Conservation (phyloP, 129 eudicot species). For the Arctium lappa region DNA sequence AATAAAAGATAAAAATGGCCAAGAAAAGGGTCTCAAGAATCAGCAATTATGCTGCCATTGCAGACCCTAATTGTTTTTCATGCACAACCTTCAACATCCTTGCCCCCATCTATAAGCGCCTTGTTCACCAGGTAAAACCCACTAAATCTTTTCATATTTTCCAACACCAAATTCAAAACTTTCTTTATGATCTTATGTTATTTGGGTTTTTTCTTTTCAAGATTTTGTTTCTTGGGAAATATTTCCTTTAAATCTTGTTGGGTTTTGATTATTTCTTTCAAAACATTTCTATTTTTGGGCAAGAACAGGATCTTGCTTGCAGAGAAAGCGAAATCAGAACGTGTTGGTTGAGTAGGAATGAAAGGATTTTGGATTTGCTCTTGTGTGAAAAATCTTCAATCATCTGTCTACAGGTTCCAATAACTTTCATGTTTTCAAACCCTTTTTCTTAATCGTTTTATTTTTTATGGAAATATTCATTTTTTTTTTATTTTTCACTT, state of each 20-base stretch:
- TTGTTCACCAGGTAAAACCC: conserved; percentile 49
- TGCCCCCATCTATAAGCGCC: conserved; percentile 83
- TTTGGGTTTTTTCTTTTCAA: not conserved
- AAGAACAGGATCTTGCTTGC: conserved; percentile 51
- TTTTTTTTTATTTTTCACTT: not conserved
- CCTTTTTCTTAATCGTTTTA: not conserved
- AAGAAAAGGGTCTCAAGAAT: conserved; percentile 43
- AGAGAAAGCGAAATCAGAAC: conserved; percentile 66
- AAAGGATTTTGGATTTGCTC: conserved; percentile 74
- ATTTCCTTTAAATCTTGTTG: not conserved
- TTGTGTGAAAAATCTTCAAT: conserved; percentile 73
- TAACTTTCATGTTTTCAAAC: not conserved
- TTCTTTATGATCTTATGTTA: not conserved
- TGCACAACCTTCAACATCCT: conserved; percentile 87
- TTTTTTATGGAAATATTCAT: not conserved
- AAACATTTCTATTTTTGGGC: not conserved
- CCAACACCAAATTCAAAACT: not conserved
- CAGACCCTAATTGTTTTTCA: conserved; percentile 58
- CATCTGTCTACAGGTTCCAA: conserved; percentile 75
- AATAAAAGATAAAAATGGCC: not conserved
- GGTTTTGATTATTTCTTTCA: not conserved
- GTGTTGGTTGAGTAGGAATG: conserved; percentile 60
- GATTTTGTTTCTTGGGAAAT: not conserved
- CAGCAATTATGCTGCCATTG: conserved; percentile 56
- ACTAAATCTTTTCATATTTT: not conserved